phyloP scores from a whole-genome alignment of 352 stramenopile species.

The Blastocystis sp. region DNA sequence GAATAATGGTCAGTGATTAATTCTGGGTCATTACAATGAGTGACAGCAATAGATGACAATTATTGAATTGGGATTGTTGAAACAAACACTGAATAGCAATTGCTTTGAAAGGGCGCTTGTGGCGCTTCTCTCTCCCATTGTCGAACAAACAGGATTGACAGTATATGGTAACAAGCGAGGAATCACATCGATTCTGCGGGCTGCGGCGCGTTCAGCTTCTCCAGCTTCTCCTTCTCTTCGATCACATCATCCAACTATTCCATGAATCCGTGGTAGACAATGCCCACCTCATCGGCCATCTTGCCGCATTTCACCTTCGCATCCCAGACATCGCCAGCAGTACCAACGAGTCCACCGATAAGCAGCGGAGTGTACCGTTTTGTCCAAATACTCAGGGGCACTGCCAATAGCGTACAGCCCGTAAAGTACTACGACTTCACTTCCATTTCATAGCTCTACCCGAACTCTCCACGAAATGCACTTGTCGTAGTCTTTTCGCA shows the following conservation, averaged over 20 bases:
- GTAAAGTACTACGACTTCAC: constrained; percentile 50
- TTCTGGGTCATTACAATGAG: no score
- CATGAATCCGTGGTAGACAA: neutral
- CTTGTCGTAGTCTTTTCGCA: constrained; percentile 65
- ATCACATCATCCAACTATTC: constrained; percentile 59
- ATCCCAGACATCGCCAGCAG: constrained; percentile 50
- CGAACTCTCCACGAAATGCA: constrained; percentile 57
- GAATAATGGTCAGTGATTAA: no score
- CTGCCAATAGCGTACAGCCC: constrained; percentile 20
- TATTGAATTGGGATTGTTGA: no score
- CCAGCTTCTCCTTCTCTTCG: constrained; percentile 28
- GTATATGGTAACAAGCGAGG: no score
- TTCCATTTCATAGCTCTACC: neutral
- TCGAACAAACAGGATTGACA: neutral
- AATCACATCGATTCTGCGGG: no score
- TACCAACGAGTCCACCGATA: constrained; percentile 27
- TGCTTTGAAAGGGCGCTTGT: no score
- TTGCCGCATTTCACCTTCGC: constrained; percentile 60
- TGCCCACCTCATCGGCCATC: constrained; percentile 39
- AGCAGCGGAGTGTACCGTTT: constrained; percentile 54
- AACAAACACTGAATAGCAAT: no score
- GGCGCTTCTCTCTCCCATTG: no score
- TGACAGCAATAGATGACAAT: no score
- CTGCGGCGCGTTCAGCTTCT: neutral
- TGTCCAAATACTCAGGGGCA: constrained; percentile 49